Conservation (phyloP, 352 stramenopile genomes). For the Globisporangium rhizosaccharum region DNA sequence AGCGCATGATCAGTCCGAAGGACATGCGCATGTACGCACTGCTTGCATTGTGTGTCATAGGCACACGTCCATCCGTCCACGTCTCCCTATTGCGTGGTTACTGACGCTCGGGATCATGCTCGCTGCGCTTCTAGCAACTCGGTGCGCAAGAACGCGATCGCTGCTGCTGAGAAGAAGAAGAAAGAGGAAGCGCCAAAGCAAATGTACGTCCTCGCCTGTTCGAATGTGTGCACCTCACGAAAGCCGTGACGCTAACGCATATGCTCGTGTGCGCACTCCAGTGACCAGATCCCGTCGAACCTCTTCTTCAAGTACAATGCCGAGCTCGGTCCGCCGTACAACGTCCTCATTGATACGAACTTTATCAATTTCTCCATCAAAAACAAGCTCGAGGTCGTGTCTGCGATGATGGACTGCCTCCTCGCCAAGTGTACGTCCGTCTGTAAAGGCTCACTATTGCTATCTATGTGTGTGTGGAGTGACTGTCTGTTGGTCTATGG, state of each 20-base stretch:
- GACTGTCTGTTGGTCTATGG: background rate
- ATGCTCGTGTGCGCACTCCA: conserved; percentile 12
- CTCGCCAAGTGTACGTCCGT: conserved; percentile 94
- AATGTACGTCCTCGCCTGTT: conserved; percentile 52
- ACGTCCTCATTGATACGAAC: conserved; percentile 99
- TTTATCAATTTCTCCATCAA: conserved; percentile 99
- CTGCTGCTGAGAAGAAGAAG: conserved; percentile 85
- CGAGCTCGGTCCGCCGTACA: conserved; percentile 96
- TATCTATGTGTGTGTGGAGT: background rate
- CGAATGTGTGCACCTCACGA: background rate
- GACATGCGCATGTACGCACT: conserved; percentile 92
- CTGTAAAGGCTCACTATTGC: background rate
- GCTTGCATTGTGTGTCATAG: background rate
- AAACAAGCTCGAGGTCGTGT: conserved; percentile 98
- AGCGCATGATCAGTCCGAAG: conserved; percentile 98
- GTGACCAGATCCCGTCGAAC: conserved; percentile 94
- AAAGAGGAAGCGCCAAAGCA: conserved; percentile 91
- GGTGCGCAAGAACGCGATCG: conserved; percentile 63
- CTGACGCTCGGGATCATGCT: background rate
- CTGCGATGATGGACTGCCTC: conserved; percentile 99
- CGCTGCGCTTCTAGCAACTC: conserved; percentile 46
- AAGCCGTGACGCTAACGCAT: background rate
- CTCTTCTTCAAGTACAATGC: conserved; percentile 99
- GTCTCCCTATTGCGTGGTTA: background rate
- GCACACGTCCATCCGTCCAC: background rate